These are phyloP conservation scores for Umbellularia californica DNA, from an alignment of 164 flowering plant genomes.

Conservation along the genomic window DNA sequence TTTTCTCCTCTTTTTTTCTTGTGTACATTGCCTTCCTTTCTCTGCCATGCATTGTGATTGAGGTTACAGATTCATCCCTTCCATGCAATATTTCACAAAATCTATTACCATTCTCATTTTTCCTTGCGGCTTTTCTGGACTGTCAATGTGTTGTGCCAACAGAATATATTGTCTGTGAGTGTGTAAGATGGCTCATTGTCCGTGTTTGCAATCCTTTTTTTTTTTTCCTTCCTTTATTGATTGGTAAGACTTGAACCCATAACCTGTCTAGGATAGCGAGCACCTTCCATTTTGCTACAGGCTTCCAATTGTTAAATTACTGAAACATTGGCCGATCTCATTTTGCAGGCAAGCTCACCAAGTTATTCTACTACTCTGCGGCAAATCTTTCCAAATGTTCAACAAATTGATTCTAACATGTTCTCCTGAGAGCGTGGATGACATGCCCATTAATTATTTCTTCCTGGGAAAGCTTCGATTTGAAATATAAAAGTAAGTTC, in stretches of 20 bases:
- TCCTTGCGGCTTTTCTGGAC: too few relatives aligned
- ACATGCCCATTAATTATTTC: neutral
- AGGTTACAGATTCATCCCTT: too few relatives aligned
- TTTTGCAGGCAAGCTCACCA: slow-evolving; percentile 68
- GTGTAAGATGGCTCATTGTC: too few relatives aligned
- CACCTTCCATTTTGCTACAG: neutral
- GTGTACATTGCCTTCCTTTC: too few relatives aligned
- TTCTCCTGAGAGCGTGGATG: slow-evolving; percentile 11
- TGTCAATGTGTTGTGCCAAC: too few relatives aligned
- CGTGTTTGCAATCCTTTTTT: too few relatives aligned
- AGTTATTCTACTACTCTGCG: slow-evolving; percentile 43
- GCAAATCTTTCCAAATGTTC: slow-evolving; percentile 64
- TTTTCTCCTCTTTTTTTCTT: too few relatives aligned
- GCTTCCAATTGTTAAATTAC: neutral
- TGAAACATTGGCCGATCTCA: neutral
- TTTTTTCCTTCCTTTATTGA: neutral
- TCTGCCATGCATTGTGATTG: too few relatives aligned
- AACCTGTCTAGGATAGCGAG: neutral
- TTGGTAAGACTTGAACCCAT: neutral
- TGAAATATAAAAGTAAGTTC: neutral
- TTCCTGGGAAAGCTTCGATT: neutral
- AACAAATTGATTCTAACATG: slow-evolving; percentile 70
- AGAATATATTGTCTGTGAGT: too few relatives aligned
- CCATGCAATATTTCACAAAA: too few relatives aligned
- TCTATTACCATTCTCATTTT: too few relatives aligned